These are phyloP conservation scores for Fraxinus pennsylvanica DNA, from an alignment of 257 asterid species.

Conservation along the genomic window DNA sequence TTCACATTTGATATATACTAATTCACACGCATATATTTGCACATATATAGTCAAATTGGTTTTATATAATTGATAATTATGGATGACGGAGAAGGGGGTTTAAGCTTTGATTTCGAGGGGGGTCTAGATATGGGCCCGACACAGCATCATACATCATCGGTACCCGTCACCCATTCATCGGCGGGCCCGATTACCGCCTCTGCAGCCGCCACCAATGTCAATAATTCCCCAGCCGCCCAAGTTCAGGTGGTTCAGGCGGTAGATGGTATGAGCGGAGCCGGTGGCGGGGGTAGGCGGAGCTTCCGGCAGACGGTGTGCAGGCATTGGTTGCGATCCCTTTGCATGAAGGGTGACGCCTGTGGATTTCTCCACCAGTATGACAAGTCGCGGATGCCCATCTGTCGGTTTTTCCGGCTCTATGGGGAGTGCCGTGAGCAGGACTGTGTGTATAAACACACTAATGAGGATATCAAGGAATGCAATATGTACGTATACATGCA, in stretches of 20 bases:
- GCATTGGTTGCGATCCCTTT: constrained; percentile 80
- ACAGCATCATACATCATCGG: constrained; percentile 79
- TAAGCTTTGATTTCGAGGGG: constrained; percentile 91
- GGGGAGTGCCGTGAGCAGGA: constrained; percentile 97
- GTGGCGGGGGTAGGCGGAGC: constrained; percentile 54
- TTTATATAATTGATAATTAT: constrained; percentile 24
- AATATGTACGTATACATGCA: constrained; percentile 56
- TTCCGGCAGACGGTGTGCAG: constrained; percentile 89
- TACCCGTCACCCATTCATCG: constrained; percentile 55
- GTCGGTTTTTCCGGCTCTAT: constrained; percentile 71
- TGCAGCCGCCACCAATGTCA: constrained; percentile 30
- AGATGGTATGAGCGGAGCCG: constrained; percentile 22
- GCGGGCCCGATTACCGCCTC: constrained; percentile 38
- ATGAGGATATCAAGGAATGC: constrained; percentile 92
- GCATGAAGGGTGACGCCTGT: constrained; percentile 91
- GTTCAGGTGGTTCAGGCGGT: constrained; percentile 25
- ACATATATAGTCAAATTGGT: background rate
- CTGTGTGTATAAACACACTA: constrained; percentile 88
- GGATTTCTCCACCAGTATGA: constrained; percentile 91
- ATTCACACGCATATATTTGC: background rate
- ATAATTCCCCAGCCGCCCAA: constrained; percentile 27
- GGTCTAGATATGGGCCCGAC: constrained; percentile 69
- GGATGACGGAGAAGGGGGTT: constrained; percentile 96
- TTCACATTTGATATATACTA: background rate
- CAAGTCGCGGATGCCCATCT: constrained; percentile 85